Base-by-base conservation (phyloP, 805 yeast species). In the Cyberlindnera nakhonratchasimensis region DNA sequence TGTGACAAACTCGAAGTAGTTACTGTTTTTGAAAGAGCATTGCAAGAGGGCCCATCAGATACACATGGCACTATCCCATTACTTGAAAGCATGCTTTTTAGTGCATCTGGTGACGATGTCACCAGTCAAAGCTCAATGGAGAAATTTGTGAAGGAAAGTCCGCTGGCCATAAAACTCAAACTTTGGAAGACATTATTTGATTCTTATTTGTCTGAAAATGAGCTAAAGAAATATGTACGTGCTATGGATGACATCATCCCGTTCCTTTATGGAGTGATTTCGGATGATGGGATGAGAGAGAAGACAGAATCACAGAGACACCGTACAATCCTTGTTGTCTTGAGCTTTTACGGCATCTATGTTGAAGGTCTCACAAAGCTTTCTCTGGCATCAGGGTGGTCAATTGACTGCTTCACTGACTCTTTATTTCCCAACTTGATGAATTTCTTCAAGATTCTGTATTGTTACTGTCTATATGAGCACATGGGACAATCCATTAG, bases 121-220 rank as follows among this genome's bases (percentile, higher is more conserved):
- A 74, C 71, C 26, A 16, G 21, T 5, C 68, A 74, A 26, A 49
- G 55, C 13, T 79, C 89, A 7, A 80, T 88, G 59, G 67, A 71
- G 18, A 61, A 66, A 11, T 87, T 91, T 55, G 66, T 93, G 13
- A 63, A 68, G 3, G 68, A 66, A 11, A 79, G 95, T 0, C 77
- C 93, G 0, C 66, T 83, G 18, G 82, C 77, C 18, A 72, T 88
- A 57, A 77, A 76, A 42, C 64, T 89, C 29, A 80, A 81, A 40
- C 63, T 93, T 3, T 90, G 97, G 95, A 77, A 76, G 24, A 71
- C 83, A 19, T 65, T 90, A 14, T 70, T 87, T 36, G 77, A 74
- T 48, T 72, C 73, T 42, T 86, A 83, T 52, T 57, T 62, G 12
- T 57, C 55, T 3, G 53, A 40, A 7, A 24, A 45, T 2, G 54